phyloP scores from a whole-genome alignment of 2,329 filamentous ascomycete species.

The Aspergillus melleus region DNA sequence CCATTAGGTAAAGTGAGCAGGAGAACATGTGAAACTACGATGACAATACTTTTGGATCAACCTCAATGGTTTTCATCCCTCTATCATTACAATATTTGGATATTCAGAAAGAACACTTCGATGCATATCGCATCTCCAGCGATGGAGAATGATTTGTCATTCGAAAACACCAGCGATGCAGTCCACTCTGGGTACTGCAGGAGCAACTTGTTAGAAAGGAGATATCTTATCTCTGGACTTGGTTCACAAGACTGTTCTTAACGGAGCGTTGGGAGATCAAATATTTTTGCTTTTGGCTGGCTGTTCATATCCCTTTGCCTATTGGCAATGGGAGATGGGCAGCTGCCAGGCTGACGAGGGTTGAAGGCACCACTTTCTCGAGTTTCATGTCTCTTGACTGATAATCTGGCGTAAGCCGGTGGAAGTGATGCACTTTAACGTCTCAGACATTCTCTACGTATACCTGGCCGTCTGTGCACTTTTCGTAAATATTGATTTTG shows the following conservation, averaged over 20 bases:
- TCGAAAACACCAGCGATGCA: constrained; percentile 65
- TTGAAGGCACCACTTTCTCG: constrained; percentile 39
- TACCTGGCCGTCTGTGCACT: not conserved
- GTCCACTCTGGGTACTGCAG: constrained; percentile 68
- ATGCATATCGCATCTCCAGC: not conserved
- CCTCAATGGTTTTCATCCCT: not conserved
- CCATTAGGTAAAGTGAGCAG: not conserved
- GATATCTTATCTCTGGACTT: constrained; percentile 10
- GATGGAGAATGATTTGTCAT: not conserved
- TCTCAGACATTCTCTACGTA: constrained; percentile 34
- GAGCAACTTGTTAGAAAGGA: constrained; percentile 56
- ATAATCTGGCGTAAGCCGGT: constrained; percentile 25
- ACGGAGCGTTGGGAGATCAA: constrained; percentile 79
- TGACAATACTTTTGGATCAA: not conserved
- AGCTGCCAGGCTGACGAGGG: constrained; percentile 28
- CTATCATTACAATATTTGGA: not conserved
- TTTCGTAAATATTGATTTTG: not conserved
- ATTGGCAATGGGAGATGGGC: constrained; percentile 16
- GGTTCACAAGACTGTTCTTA: constrained; percentile 66
- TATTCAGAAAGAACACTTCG: too few species aligned
- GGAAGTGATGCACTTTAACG: constrained; percentile 42
- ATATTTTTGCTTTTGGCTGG: constrained; percentile 20
- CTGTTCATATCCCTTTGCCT: constrained; percentile 23
- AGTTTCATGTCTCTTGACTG: constrained; percentile 13
- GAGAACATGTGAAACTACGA: not conserved